A percentile compares a stretch with the other conserved stretches of the same genome.
phyloP scores from a whole-genome alignment of 2,329 filamentous ascomycete species.

The Hymenoscyphus albidus region DNA sequence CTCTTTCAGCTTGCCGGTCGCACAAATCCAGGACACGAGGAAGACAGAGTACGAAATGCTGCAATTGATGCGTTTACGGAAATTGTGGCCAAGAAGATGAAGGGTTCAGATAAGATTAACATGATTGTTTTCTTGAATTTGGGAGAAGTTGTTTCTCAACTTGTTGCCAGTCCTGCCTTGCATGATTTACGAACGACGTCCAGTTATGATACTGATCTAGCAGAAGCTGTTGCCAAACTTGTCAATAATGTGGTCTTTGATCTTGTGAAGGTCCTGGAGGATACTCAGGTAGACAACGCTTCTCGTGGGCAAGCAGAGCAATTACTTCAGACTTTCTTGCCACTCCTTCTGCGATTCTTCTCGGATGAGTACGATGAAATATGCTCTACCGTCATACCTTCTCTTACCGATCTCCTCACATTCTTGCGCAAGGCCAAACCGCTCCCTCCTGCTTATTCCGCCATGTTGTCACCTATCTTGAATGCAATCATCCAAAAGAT shows the following conservation, averaged over 20 bases:
- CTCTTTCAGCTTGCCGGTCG: slow-evolving; percentile 86
- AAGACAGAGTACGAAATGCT: slow-evolving; percentile 81
- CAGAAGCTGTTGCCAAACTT: slow-evolving; percentile 90
- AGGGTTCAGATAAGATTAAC: slow-evolving; percentile 84
- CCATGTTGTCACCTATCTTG: slow-evolving; percentile 81
- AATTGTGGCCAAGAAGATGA: slow-evolving; percentile 98
- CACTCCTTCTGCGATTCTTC: slow-evolving; percentile 88
- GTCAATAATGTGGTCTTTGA: slow-evolving; percentile 88
- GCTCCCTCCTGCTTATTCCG: slow-evolving; percentile 70
- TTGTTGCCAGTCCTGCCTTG: slow-evolving; percentile 78
- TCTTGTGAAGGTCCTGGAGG: slow-evolving; percentile 81
- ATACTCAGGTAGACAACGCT: slow-evolving; percentile 54
- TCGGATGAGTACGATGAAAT: slow-evolving; percentile 98
- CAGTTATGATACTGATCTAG: slow-evolving; percentile 91
- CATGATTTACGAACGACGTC: slow-evolving; percentile 74
- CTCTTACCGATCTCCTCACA: slow-evolving; percentile 85
- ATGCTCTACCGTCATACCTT: slow-evolving; percentile 91
- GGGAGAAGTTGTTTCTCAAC: slow-evolving; percentile 76
- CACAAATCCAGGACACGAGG: slow-evolving; percentile 53
- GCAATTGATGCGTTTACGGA: slow-evolving; percentile 95
- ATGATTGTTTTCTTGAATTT: slow-evolving; percentile 90
- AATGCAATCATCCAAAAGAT: slow-evolving; percentile 94
- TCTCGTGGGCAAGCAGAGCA: slow-evolving; percentile 73
- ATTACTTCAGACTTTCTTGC: slow-evolving; percentile 77
- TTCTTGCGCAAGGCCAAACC: slow-evolving; percentile 79